These are phyloP conservation scores for Sphagnum magellanicum DNA, from an alignment of 228 moss, liverwort and hornwort species.

Conservation along the genomic window DNA sequence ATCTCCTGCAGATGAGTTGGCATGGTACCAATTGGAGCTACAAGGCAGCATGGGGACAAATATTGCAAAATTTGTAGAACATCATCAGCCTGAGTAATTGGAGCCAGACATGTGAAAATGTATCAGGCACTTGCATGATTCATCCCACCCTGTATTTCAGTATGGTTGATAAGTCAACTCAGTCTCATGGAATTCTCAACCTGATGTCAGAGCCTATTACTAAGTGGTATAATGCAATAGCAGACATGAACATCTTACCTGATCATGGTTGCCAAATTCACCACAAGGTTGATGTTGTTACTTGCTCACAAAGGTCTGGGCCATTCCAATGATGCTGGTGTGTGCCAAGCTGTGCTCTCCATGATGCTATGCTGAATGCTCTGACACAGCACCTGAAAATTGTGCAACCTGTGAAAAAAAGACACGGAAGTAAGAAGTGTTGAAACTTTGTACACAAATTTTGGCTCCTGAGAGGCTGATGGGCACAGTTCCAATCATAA, in stretches of 20 bases:
- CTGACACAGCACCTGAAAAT: slow-evolving; percentile 82
- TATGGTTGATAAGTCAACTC: too few species aligned
- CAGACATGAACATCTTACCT: slow-evolving; percentile 28
- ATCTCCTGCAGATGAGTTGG: too few species aligned
- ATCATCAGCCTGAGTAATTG: slow-evolving; percentile 81
- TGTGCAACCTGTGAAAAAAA: slow-evolving; percentile 59
- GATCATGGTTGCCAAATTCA: slow-evolving; percentile 91
- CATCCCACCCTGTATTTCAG: slow-evolving; percentile 69
- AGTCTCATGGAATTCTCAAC: too few species aligned
- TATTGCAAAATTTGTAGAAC: slow-evolving; percentile 24
- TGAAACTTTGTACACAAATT: too few species aligned
- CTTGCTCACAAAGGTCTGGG: slow-evolving; percentile 89
- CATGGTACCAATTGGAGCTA: too few species aligned
- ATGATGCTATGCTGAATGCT: slow-evolving; percentile 94
- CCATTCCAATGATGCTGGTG: slow-evolving; percentile 83
- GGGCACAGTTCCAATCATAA: neutral
- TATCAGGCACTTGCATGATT: slow-evolving; percentile 93
- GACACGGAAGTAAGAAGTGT: too few species aligned
- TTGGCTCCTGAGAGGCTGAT: neutral
- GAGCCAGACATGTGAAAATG: slow-evolving; percentile 83
- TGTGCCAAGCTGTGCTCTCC: slow-evolving; percentile 68
- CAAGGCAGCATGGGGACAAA: too few species aligned
- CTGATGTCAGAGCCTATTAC: too few species aligned
- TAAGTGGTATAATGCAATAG: too few species aligned
- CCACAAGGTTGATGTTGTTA: slow-evolving; percentile 92